A percentile compares a stretch with the other conserved stretches of the same genome.
phyloP scores from a whole-genome alignment of 169 alveolate species.

The Eimeria falciformis region DNA sequence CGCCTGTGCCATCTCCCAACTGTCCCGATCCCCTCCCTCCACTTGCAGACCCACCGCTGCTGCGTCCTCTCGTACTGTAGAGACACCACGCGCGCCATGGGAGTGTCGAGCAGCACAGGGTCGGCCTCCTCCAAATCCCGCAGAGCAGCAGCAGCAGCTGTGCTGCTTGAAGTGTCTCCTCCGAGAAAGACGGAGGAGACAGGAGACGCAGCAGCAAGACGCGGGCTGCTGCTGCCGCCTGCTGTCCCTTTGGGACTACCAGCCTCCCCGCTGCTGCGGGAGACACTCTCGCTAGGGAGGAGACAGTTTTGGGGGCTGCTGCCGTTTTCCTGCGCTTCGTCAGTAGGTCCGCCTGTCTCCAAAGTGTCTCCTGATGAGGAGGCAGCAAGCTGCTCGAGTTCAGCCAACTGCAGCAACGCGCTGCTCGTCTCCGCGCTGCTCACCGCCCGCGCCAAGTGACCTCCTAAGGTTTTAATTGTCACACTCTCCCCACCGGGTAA shows the following conservation, averaged over 20 bases:
- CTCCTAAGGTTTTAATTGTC: slow-evolving; percentile 29
- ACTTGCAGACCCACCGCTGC: slow-evolving; percentile 79
- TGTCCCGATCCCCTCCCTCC: slow-evolving; percentile 64
- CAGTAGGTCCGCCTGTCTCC: not conserved
- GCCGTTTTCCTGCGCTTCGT: not conserved
- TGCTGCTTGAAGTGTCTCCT: slow-evolving; percentile 25
- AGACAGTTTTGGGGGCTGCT: slow-evolving; percentile 12
- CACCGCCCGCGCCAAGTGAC: not conserved
- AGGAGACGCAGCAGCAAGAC: not conserved
- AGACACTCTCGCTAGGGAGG: slow-evolving; percentile 12
- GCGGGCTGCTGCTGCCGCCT: slow-evolving; percentile 24
- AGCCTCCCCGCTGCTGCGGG: slow-evolving; percentile 50
- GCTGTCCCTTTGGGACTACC: not conserved
- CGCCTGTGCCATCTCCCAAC: slow-evolving; percentile 73
- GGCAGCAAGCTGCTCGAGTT: slow-evolving; percentile 16
- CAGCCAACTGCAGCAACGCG: slow-evolving; percentile 41
- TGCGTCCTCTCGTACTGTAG: slow-evolving; percentile 76
- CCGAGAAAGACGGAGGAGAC: not conserved
- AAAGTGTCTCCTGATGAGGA: slow-evolving; percentile 17
- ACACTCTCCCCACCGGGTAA: slow-evolving; percentile 36
- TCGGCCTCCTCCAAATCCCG: slow-evolving; percentile 62
- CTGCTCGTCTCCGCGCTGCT: slow-evolving; percentile 25
- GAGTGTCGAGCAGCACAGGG: slow-evolving; percentile 37
- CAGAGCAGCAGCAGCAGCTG: slow-evolving; percentile 65
- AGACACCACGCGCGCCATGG: slow-evolving; percentile 75